Evolutionary conservation across 768 basidiomycete genomes (phyloP).

Genomic region (Mycena galericulata): DNA sequence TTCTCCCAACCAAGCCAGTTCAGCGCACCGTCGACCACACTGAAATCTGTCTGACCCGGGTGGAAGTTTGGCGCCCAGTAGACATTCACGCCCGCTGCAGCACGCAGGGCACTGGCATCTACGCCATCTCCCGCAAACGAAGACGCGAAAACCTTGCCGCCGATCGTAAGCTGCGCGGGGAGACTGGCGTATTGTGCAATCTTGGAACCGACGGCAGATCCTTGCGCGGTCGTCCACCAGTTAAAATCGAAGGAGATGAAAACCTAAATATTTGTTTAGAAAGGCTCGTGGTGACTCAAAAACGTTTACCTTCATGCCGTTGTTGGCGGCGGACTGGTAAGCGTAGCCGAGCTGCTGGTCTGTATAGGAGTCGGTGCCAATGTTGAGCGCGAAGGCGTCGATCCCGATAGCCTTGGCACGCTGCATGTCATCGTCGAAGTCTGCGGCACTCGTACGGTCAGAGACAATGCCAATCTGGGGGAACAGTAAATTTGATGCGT

Average conservation of each 20-base stretch:
- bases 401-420: slow-evolving; percentile 38
- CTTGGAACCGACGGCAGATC: slow-evolving; percentile 47
- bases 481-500: no score
- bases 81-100: slow-evolving; percentile 23
- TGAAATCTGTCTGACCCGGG: slow-evolving; percentile 32
- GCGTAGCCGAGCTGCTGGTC: slow-evolving; percentile 50
- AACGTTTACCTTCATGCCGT: slow-evolving; percentile 39
- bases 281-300: no score
- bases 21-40: slow-evolving; percentile 32
- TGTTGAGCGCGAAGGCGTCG: slow-evolving; percentile 60
- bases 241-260: slow-evolving; percentile 56
- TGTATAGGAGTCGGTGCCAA: slow-evolving; percentile 56
- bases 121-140: slow-evolving; percentile 59
- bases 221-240: slow-evolving; percentile 39
- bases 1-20: slow-evolving; percentile 36
- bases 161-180: slow-evolving; percentile 52
- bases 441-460: slow-evolving; percentile 28
- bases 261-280: slow-evolving; percentile 19
- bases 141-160: slow-evolving; percentile 53
- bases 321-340: slow-evolving; percentile 49
- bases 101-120: slow-evolving; percentile 21
- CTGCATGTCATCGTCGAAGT: slow-evolving; percentile 35
- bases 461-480: slow-evolving; percentile 35
- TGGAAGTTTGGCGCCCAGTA: slow-evolving; percentile 37
- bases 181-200: slow-evolving; percentile 51